Conservation (phyloP, 2,329 filamentous ascomycete species). For the Pleoardoris graminearum region DNA sequence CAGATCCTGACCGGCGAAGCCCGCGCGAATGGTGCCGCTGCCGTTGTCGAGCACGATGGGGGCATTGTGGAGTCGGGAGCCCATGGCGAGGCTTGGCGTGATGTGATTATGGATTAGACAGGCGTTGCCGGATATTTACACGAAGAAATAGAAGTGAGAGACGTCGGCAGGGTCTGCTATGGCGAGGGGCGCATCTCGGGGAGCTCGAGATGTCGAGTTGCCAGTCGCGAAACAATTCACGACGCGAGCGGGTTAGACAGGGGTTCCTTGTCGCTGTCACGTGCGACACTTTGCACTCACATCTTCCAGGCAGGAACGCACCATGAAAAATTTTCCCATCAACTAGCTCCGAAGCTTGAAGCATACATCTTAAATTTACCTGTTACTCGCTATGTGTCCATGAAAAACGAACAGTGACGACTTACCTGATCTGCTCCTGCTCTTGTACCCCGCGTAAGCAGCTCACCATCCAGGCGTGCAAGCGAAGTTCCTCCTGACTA, state of each 20-base stretch:
- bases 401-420: too few relatives aligned
- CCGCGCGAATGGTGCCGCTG: constrained; percentile 94
- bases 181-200: constrained; percentile 26
- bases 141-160: not conserved
- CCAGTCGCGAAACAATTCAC: constrained; percentile 35
- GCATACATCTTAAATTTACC: too few relatives aligned
- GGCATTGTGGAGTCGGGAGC: constrained; percentile 85
- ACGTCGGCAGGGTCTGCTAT: constrained; percentile 14
- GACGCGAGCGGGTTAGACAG: constrained; percentile 33
- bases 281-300: constrained; percentile 20
- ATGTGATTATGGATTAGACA: not conserved
- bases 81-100: constrained; percentile 50
- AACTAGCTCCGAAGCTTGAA: too few relatives aligned
- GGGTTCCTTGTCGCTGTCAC: constrained; percentile 32
- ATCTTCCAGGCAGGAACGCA: too few relatives aligned
- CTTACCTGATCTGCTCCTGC: not conserved
- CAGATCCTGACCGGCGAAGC: constrained; percentile 93
- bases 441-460: not conserved
- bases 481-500: too few relatives aligned
- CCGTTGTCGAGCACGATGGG: constrained; percentile 99
- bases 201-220: constrained; percentile 24
- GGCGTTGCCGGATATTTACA: not conserved
- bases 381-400: too few relatives aligned
- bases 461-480: not conserved
- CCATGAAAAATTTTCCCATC: too few relatives aligned